Evolutionary conservation across 2,329 filamentous ascomycete species (phyloP).

Genomic region (Colletotrichum chrysophilum): DNA sequence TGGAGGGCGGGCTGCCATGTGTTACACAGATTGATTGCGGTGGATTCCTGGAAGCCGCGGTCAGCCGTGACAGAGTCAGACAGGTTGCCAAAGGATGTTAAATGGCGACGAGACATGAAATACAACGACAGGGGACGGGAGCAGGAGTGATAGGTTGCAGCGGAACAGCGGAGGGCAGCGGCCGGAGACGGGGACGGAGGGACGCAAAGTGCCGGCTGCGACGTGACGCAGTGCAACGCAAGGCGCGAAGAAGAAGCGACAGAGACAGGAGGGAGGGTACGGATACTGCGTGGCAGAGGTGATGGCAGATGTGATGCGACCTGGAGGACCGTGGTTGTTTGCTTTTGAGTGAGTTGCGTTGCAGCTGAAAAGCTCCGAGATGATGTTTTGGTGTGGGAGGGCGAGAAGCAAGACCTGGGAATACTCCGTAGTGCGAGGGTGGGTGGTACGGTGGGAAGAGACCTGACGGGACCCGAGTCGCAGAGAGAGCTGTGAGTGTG

Average conservation of each 20-base stretch:
- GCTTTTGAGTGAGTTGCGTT: conserved; percentile 1
- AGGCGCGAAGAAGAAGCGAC: neutral
- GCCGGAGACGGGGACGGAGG: neutral
- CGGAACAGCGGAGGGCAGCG: neutral
- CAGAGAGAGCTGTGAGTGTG: neutral
- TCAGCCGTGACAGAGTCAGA: conserved; percentile 13
- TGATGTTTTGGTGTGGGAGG: neutral
- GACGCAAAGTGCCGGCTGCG: neutral
- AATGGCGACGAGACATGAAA: conserved; percentile 8
- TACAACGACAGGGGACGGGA: neutral
- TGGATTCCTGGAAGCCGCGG: conserved; percentile 1
- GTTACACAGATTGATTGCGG: conserved; percentile 14
- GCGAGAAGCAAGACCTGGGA: neutral
- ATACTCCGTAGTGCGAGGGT: neutral
- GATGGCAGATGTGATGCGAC: neutral
- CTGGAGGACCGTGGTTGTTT: neutral
- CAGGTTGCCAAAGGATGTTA: neutral
- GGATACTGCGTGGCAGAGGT: neutral
- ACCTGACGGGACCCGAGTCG: neutral
- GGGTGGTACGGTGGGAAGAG: neutral
- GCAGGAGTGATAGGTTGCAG: neutral
- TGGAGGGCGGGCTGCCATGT: neutral
- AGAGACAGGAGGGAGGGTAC: neutral
- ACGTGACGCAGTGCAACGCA: neutral
- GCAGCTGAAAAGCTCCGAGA: conserved; percentile 18